Base-by-base conservation (phyloP, 2,329 filamentous ascomycete genomes). In the Dissoconium aciculare region DNA sequence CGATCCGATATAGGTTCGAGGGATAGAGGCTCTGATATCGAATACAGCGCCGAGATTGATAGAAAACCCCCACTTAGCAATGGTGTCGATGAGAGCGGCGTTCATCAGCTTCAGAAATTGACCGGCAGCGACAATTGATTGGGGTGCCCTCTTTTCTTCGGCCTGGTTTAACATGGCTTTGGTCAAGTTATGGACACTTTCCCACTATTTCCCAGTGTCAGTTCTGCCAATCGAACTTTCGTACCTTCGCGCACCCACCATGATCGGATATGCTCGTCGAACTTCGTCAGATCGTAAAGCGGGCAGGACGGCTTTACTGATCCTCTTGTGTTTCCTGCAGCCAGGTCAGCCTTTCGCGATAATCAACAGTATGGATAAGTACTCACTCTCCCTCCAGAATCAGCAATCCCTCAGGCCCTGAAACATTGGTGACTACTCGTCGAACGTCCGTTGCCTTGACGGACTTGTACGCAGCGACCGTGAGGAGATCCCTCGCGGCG, bases 311-410 rank as follows among this genome's bases (percentile, higher is more conserved):
- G 19, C 21, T 23, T 36, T 38, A 12, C 35, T 24, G 16, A 33
- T 32, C 10, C n/a, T 23, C n/a, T 32, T 30, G 23, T 40, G 35
- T 6, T 26, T 27, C n/a, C n/a, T n/a, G n/a, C n/a, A n/a, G n/a
- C n/a, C n/a, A n/a, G n/a, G n/a, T n/a, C n/a, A n/a, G n/a, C n/a
- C n/a, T n/a, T n/a, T n/a, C n/a, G n/a, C n/a, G n/a, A n/a, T n/a
- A n/a, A n/a, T n/a, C n/a, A n/a, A n/a, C n/a, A n/a, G n/a, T n/a
- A n/a, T n/a, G n/a, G n/a, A n/a, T n/a, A n/a, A n/a, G n/a, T n/a
- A n/a, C n/a, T n/a, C n/a, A n/a, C 9, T 33, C 28, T 8, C 35
- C 35, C 33, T 40, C 38, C n/a, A 27, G 35, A 13, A 40, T 30
- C 8, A 38, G 23, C 12, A 40, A 35, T 8, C 38, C 35, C 28